phyloP scores from a whole-genome alignment of 2,329 filamentous ascomycete genomes.

The Huntiella moniliformis region DNA sequence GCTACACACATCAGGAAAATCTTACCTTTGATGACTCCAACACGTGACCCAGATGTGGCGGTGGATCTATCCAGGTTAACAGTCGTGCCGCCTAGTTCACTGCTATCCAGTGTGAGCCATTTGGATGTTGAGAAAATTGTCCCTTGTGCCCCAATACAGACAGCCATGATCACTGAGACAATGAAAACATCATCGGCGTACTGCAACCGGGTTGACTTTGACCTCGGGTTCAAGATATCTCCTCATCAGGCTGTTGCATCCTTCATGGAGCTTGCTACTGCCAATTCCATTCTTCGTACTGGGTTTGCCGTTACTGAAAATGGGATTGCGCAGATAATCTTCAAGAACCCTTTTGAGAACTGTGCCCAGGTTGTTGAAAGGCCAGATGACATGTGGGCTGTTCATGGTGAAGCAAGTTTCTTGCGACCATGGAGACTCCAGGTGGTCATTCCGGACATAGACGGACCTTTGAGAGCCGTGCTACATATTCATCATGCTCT shows the following conservation, averaged over 20 bases:
- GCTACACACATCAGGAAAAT: conserved; percentile 1
- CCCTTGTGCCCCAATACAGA: conserved; percentile 55
- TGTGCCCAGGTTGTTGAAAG: not conserved
- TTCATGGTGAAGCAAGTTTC: not conserved
- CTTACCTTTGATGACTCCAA: not conserved
- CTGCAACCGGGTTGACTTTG: conserved; percentile 57
- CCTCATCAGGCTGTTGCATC: conserved; percentile 26
- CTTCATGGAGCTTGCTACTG: conserved; percentile 28
- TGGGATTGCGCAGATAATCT: conserved; percentile 44
- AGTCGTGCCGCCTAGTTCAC: no score
- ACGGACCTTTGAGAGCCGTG: conserved; percentile 17
- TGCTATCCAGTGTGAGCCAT: no score
- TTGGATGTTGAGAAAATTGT: conserved; percentile 24
- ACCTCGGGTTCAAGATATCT: conserved; percentile 24
- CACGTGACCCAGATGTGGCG: not conserved
- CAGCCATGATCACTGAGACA: conserved; percentile 66
- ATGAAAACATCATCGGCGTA: conserved; percentile 40
- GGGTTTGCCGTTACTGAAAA: conserved; percentile 45
- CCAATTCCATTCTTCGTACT: conserved; percentile 52
- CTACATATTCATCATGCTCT: conserved; percentile 61
- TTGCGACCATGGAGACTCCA: conserved; percentile 1
- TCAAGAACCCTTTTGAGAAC: conserved; percentile 18
- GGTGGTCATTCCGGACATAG: not conserved
- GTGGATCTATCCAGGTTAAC: no score
- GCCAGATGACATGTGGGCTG: not conserved